A percentile compares a stretch with the other conserved stretches of the same genome.
Evolutionary conservation across 1,284 basidiomycete genomes (phyloP).

Genomic region (Coniophora puteana): DNA sequence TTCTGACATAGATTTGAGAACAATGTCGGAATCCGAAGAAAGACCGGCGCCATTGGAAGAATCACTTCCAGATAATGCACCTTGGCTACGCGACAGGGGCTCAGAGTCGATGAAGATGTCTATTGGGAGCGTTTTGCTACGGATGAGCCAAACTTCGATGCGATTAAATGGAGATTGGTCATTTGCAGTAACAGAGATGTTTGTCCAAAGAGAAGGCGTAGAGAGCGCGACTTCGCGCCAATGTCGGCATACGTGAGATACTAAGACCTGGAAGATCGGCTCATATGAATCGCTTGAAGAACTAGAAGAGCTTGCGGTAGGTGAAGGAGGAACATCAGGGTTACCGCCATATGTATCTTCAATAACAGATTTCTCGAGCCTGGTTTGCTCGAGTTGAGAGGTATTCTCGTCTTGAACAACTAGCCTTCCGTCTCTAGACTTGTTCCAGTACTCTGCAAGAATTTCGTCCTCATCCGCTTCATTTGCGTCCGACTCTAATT

Average conservation of each 20-base stretch:
- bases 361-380: conserved; percentile 3
- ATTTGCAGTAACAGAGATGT: conserved; percentile 10
- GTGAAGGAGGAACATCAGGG: too few species aligned
- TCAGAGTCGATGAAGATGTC: conserved; percentile 18
- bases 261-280: conserved; percentile 15
- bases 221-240: conserved; percentile 26
- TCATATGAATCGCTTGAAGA: not conserved
- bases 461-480: conserved; percentile 3
- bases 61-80: too few species aligned
- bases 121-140: conserved; percentile 23
- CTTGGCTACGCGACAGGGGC: too few species aligned
- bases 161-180: conserved; percentile 13
- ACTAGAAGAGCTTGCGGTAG: conserved; percentile 8
- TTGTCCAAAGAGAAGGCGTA: conserved; percentile 27
- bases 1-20: conserved; percentile 10
- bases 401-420: not conserved
- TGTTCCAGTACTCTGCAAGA: too few species aligned
- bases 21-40: conserved; percentile 18
- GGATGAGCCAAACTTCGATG: conserved; percentile 12
- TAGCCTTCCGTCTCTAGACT: too few species aligned
- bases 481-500: conserved; percentile 10
- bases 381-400: not conserved
- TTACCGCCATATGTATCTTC: conserved; percentile 6
- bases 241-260: conserved; percentile 23
- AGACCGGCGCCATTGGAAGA: conserved; percentile 20